Evolutionary conservation across 164 flowering plant species (phyloP).

Genomic region (Stephania yunnanensis): DNA sequence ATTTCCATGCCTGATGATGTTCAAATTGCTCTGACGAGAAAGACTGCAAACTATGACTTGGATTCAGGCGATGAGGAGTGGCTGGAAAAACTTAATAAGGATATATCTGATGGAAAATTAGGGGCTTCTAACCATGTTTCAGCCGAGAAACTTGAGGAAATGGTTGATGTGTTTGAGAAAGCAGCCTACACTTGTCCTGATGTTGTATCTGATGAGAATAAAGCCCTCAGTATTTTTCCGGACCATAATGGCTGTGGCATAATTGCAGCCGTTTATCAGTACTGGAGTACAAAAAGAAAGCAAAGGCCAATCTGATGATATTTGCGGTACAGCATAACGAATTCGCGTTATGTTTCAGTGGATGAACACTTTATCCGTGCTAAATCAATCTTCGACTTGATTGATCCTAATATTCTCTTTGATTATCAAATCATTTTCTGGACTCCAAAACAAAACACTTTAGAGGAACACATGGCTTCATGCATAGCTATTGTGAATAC

Average conservation of each 20-base stretch:
- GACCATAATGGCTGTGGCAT: slow-evolving; percentile 41
- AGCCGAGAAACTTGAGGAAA: slow-evolving; percentile 60
- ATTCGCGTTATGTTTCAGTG: too few relatives aligned
- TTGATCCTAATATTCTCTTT: too few relatives aligned
- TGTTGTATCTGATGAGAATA: slow-evolving; percentile 44
- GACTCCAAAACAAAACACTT: too few relatives aligned
- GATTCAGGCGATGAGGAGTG: slow-evolving; percentile 86
- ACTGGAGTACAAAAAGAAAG: slow-evolving; percentile 71
- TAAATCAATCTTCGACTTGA: too few relatives aligned
- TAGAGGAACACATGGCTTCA: too few relatives aligned
- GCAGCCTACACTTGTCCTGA: slow-evolving; percentile 43
- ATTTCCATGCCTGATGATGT: slow-evolving; percentile 58
- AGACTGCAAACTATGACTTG: slow-evolving; percentile 59
- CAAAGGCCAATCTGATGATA: slow-evolving; percentile 30
- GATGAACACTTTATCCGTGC: too few relatives aligned
- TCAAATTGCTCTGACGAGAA: slow-evolving; percentile 51
- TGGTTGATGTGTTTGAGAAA: slow-evolving; percentile 73
- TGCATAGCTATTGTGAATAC: too few relatives aligned
- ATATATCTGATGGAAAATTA: slow-evolving; percentile 17
- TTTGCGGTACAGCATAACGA: too few relatives aligned
- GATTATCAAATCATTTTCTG: too few relatives aligned
- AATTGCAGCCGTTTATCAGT: slow-evolving; percentile 42
- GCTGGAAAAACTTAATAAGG: slow-evolving; percentile 48
- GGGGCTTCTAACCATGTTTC: slow-evolving; percentile 29
- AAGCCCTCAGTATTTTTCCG: slow-evolving; percentile 27